Base-by-base conservation (phyloP, 495 filamentous ascomycete species). In the Choiromyces venosus region DNA sequence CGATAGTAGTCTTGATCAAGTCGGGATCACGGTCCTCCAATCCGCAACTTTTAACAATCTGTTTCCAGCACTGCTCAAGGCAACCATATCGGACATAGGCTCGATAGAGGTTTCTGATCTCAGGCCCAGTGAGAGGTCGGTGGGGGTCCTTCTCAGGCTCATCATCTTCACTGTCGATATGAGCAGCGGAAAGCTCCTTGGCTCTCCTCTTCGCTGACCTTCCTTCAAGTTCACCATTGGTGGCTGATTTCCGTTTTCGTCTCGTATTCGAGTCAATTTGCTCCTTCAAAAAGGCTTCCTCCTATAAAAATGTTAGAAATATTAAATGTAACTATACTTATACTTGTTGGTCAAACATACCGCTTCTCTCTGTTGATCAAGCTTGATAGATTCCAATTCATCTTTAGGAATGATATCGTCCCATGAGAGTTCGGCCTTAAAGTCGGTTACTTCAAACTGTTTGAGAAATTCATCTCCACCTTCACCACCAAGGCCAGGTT, bases 331-430 rank as follows among this genome's bases (percentile, higher is more conserved):
- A 10, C 14, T 33, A 33, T 16, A 8, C 65, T 29, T 33, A 33
- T 16, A 8, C 65, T 71, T 35, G 18, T 38, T 2, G 39, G 52
- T 37, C 69, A 68, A 37, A 69, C 29, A 65, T 42, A 77, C 76
- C 68, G 73, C 73, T 78, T 74, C 91, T 80, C 88, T 88, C 77
- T 93, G 91, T 81, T 97, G 94, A 71, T 96, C 92, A 0, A 89
- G 91, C 81, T 94, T 96, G 82, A 98, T 90, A 67, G 88, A 89
- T 35, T 91, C 93, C 33, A 98, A 87, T 78, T 96, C 87, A 9
- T 97, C 93, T 75, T 93, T 93, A 1, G 95, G 96, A 74, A 99
- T 99, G 80, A 99, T 98, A 71, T 97, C 90, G 76, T 98, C 96
- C 95, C 95, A 99, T 73, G 91, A 91, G 46, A 97, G 86, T 75